Percentiles rank a stretch among this genome's conserved stretches.
phyloP scores from a whole-genome alignment of 192 early-diverging fungal species.

The Coemansia sp. region DNA sequence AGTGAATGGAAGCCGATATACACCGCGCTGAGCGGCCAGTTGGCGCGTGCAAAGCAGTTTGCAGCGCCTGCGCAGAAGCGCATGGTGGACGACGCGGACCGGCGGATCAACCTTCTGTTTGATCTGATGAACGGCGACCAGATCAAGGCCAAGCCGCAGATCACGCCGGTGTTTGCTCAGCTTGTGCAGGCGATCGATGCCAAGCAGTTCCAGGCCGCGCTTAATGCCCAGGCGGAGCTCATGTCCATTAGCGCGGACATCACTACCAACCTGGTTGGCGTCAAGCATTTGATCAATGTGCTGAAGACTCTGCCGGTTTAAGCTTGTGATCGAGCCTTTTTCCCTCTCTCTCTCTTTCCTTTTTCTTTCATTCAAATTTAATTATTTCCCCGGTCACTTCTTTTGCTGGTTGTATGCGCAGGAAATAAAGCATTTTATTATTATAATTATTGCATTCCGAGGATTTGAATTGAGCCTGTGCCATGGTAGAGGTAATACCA shows the following conservation, averaged over 20 bases:
- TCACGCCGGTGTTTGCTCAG: slow-evolving; percentile 59
- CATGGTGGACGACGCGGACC: slow-evolving; percentile 82
- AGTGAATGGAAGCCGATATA: slow-evolving; percentile 67
- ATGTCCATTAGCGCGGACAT: slow-evolving; percentile 68
- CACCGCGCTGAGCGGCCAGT: slow-evolving; percentile 54
- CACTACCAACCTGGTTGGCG: slow-evolving; percentile 64
- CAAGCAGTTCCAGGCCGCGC: slow-evolving; percentile 58
- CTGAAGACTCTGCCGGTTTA: slow-evolving; percentile 40
- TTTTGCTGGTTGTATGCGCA: background rate
- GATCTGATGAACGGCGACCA: slow-evolving; percentile 85
- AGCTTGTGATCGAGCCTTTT: background rate
- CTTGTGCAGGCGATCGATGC: slow-evolving; percentile 62
- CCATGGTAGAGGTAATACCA: background rate
- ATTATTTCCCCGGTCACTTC: background rate
- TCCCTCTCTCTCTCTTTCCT: background rate
- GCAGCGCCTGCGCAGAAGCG: slow-evolving; percentile 69
- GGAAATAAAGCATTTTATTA: background rate
- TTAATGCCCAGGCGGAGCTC: slow-evolving; percentile 65
- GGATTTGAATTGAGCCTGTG: background rate
- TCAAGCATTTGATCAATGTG: slow-evolving; percentile 69
- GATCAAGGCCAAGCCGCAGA: slow-evolving; percentile 59
- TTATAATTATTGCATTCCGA: background rate
- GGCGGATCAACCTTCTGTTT: slow-evolving; percentile 75
- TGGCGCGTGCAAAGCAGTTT: slow-evolving; percentile 57
- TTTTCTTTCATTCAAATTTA: slow-evolving; percentile 4